A percentile compares a stretch with the other conserved stretches of the same genome.
Evolutionary conservation across 108 stramenopile species (phyloP).

Genomic region (Schizochytrium sp.): DNA sequence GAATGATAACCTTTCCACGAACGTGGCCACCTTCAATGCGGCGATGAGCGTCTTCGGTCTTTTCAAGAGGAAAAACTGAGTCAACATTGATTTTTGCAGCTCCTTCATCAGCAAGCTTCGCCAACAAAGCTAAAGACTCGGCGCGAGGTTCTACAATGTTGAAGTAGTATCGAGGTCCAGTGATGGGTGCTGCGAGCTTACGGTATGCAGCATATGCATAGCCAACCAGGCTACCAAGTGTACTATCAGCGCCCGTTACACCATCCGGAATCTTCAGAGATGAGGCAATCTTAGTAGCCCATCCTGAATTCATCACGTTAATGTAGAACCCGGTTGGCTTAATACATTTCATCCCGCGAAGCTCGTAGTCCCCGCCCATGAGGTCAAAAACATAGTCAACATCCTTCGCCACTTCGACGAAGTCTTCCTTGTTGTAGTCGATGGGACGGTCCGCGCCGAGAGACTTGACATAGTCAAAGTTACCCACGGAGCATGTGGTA

Average conservation of each 20-base stretch:
- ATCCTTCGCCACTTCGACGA: background rate
- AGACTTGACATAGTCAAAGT: constrained; percentile 42
- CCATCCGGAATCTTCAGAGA: constrained; percentile 27
- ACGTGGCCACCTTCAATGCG: constrained; percentile 28
- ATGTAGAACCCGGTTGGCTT: constrained; percentile 7
- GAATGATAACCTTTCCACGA: constrained; percentile 26
- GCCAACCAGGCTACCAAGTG: background rate
- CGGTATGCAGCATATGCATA: constrained; percentile 22
- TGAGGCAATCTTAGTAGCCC: background rate
- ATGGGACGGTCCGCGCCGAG: constrained; percentile 60
- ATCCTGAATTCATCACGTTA: constrained; percentile 37
- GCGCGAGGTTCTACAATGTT: constrained; percentile 18
- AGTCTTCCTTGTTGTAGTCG: constrained; percentile 58
- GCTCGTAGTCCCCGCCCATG: constrained; percentile 49
- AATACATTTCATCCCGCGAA: constrained; percentile 49
- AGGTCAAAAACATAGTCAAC: constrained; percentile 59
- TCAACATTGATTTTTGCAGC: constrained; percentile 29
- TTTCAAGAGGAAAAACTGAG: constrained; percentile 35
- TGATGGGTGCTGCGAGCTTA: background rate
- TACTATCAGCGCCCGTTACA: constrained; percentile 60
- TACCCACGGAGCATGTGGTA: constrained; percentile 42
- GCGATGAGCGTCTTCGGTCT: constrained; percentile 47
- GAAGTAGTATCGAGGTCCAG: background rate
- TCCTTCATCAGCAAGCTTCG: constrained; percentile 26
- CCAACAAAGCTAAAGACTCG: background rate